phyloP scores from a whole-genome alignment of 345 rosid genomes.

The Reutealis trisperma region DNA sequence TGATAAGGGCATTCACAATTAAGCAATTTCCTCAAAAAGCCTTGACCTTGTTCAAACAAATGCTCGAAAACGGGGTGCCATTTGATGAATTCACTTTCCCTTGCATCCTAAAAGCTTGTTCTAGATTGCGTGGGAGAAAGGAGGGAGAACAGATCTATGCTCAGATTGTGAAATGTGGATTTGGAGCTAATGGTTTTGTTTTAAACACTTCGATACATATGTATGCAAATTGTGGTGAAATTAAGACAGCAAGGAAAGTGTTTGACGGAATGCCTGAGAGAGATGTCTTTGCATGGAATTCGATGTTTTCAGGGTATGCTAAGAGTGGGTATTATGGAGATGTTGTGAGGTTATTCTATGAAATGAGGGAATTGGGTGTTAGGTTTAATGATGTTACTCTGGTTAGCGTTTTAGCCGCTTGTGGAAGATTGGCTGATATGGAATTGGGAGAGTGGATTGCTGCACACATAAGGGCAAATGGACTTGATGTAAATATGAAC shows the following conservation, averaged over 20 bases:
- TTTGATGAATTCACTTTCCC: constrained; percentile 47
- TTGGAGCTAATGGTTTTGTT: constrained; percentile 17
- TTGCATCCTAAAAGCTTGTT: constrained; percentile 41
- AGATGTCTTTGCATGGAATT: constrained; percentile 16
- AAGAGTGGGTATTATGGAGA: constrained; percentile 1
- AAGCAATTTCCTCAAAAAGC: constrained; percentile 35
- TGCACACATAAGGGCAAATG: not conserved
- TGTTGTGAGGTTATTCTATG: not conserved
- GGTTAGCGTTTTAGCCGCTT: constrained; percentile 9
- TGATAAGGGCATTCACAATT: constrained; percentile 44
- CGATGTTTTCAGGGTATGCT: constrained; percentile 9
- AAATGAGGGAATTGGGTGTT: constrained; percentile 10
- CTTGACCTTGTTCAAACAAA: constrained; percentile 25
- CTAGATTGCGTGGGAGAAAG: constrained; percentile 28
- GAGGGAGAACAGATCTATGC: constrained; percentile 52
- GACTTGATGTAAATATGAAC: not conserved
- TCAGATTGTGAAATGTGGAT: constrained; percentile 35
- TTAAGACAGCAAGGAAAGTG: constrained; percentile 10
- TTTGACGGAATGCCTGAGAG: constrained; percentile 13
- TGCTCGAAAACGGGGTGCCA: constrained; percentile 28
- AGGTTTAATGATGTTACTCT: constrained; percentile 6
- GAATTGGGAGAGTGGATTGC: constrained; percentile 20
- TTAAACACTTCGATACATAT: constrained; percentile 11
- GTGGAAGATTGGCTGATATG: constrained; percentile 14
- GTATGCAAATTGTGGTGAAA: constrained; percentile 17